Evolutionary conservation across 345 rosid species (phyloP).

Genomic region (Citrus sp.): DNA sequence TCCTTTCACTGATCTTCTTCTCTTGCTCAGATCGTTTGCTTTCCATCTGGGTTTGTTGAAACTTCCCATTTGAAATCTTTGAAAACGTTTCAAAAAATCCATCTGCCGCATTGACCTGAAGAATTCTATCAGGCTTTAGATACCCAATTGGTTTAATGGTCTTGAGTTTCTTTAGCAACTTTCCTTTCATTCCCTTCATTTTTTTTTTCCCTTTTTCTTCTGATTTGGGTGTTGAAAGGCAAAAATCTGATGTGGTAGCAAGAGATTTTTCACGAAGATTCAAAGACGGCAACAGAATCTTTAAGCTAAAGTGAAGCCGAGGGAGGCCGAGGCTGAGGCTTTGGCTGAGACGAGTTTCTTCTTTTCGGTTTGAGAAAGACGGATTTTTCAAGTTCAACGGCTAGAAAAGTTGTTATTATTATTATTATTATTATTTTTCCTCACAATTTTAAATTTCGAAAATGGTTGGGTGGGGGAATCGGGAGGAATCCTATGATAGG

Average conservation of each 20-base stretch:
- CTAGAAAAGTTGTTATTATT: constrained; percentile 40
- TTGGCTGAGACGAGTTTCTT: background rate
- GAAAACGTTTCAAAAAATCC: constrained; percentile 42
- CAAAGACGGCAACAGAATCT: background rate
- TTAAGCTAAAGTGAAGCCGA: background rate
- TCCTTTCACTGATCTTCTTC: background rate
- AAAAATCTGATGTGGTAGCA: background rate
- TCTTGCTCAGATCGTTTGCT: constrained; percentile 27
- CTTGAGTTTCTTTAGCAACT: constrained; percentile 61
- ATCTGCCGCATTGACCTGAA: constrained; percentile 54
- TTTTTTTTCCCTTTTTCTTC: background rate
- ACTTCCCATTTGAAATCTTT: constrained; percentile 23
- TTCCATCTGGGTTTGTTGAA: constrained; percentile 24
- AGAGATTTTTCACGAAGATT: background rate
- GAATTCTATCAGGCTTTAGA: constrained; percentile 65
- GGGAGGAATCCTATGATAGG: background rate
- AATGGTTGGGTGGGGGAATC: constrained; percentile 8
- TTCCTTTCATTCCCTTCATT: constrained; percentile 82
- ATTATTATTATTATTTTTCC: too few species aligned
- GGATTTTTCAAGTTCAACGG: constrained; percentile 52
- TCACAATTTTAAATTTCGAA: constrained; percentile 25
- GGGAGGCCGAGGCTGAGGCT: background rate
- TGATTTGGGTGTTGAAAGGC: background rate
- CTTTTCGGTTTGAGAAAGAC: background rate
- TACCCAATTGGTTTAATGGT: constrained; percentile 56